Percentiles rank a stretch among this genome's conserved stretches.
Evolutionary conservation across 768 basidiomycete genomes (phyloP).

Genomic region (Russula olivacea): DNA sequence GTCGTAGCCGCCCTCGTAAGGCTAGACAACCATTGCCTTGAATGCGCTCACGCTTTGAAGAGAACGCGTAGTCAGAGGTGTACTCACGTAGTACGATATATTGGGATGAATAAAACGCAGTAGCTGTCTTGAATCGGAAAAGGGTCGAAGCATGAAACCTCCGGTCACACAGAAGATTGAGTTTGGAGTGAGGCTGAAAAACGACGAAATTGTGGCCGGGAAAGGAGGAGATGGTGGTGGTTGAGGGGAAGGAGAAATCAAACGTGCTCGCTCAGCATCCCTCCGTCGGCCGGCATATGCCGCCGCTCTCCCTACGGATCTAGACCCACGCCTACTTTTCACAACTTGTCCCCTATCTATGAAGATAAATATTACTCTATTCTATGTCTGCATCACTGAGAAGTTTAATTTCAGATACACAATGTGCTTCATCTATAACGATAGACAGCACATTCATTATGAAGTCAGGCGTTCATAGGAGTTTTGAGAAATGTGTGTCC

Average conservation of each 20-base stretch:
- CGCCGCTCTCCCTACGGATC: constrained; percentile 7
- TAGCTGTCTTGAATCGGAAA: constrained; percentile 64
- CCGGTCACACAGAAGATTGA: constrained; percentile 55
- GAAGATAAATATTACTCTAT: too few relatives aligned
- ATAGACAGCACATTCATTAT: too few relatives aligned
- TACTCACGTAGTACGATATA: constrained; percentile 37
- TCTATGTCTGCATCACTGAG: too few relatives aligned
- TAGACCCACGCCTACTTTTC: too few relatives aligned
- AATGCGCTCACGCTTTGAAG: constrained; percentile 34
- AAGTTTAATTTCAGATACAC: too few relatives aligned
- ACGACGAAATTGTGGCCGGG: constrained; percentile 55
- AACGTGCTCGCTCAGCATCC: neutral
- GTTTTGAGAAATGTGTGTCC: too few relatives aligned
- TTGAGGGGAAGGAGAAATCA: too few relatives aligned
- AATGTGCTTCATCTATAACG: too few relatives aligned
- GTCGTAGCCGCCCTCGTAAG: too few relatives aligned
- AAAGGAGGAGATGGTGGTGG: constrained; percentile 7
- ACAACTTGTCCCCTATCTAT: too few relatives aligned
- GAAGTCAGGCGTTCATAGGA: too few relatives aligned
- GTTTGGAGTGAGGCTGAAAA: constrained; percentile 39
- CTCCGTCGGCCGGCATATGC: neutral
- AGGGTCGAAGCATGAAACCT: constrained; percentile 93
- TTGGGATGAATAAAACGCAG: constrained; percentile 36
- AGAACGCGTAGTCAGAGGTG: constrained; percentile 31
- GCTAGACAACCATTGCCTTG: neutral